Evolutionary conservation across 257 asterid species (phyloP).

Genomic region (Lycium ferocissimum): DNA sequence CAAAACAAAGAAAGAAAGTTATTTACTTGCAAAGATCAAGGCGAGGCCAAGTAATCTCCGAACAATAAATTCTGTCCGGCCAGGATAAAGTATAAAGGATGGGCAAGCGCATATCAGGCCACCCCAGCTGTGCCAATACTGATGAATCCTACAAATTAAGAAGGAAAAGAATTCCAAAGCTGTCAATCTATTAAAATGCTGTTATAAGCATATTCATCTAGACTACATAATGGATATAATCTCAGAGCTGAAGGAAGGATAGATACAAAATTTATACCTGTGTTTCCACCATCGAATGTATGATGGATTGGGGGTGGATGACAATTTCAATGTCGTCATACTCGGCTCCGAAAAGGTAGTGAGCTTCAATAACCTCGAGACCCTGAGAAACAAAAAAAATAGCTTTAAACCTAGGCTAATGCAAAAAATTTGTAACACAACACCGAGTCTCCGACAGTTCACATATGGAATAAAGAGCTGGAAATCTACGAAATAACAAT

Average conservation of each 20-base stretch:
- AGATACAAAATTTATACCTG: conserved; percentile 54
- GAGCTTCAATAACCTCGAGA: conserved; percentile 98
- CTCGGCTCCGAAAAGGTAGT: conserved; percentile 93
- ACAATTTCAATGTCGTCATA: conserved; percentile 89
- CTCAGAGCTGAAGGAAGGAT: conserved; percentile 10
- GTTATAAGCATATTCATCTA: neutral
- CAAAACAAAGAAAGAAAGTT: neutral
- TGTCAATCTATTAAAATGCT: neutral
- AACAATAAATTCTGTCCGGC: conserved; percentile 90
- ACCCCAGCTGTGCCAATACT: conserved; percentile 87
- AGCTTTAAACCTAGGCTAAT: neutral
- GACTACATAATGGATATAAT: conserved; percentile 10
- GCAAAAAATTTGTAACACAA: neutral
- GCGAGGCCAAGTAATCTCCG: conserved; percentile 97
- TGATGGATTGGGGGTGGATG: conserved; percentile 96
- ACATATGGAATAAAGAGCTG: neutral
- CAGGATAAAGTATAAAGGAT: conserved; percentile 94
- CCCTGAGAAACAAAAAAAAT: conserved; percentile 56
- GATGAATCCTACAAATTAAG: conserved; percentile 77
- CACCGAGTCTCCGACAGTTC: neutral
- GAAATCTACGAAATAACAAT: neutral
- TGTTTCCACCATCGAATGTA: conserved; percentile 97
- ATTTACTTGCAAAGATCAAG: conserved; percentile 98
- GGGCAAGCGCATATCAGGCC: conserved; percentile 99
- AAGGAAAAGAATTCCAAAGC: conserved; percentile 22